A percentile compares a stretch with the other conserved stretches of the same genome.
These are phyloP conservation scores for Coemansia sp. DNA, from an alignment of 192 early-diverging fungal genomes.

Conservation along the genomic window DNA sequence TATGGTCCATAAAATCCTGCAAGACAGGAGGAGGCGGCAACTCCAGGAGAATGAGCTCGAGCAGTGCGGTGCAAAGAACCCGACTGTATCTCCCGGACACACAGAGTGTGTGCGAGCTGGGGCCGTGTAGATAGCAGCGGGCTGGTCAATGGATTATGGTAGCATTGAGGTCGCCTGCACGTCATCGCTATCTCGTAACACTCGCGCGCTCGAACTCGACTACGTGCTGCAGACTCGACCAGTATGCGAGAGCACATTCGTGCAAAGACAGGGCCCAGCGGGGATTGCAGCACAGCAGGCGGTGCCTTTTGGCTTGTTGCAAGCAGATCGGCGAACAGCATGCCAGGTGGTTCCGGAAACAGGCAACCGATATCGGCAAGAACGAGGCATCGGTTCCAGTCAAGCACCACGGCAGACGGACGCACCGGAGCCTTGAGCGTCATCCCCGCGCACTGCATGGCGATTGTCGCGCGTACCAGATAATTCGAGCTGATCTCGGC, in stretches of 20 bases:
- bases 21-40: slow-evolving; percentile 22
- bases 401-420: slow-evolving; percentile 13
- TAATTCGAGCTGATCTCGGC: slow-evolving; percentile 3
- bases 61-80: not conserved
- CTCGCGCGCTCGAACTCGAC: too few species aligned
- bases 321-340: not conserved
- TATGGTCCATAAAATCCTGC: slow-evolving; percentile 79
- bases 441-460: slow-evolving; percentile 12
- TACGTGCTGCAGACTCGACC: not conserved
- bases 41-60: too few species aligned
- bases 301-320: not conserved
- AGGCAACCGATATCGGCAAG: slow-evolving; percentile 16
- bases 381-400: slow-evolving; percentile 4
- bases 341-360: slow-evolving; percentile 8
- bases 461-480: slow-evolving; percentile 1
- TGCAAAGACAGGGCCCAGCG: slow-evolving; percentile 10
- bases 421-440: not conserved
- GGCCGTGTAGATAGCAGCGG: not conserved
- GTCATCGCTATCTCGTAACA: not conserved
- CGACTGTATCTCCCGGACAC: not conserved
- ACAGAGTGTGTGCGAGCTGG: slow-evolving; percentile 1
- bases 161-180: not conserved
- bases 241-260: slow-evolving; percentile 4
- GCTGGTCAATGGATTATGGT: not conserved
- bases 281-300: not conserved